Percentiles rank a stretch among this genome's conserved stretches.
Conservation (phyloP, 2,329 filamentous ascomycete genomes). For the Aspergillus puulaauensis region DNA sequence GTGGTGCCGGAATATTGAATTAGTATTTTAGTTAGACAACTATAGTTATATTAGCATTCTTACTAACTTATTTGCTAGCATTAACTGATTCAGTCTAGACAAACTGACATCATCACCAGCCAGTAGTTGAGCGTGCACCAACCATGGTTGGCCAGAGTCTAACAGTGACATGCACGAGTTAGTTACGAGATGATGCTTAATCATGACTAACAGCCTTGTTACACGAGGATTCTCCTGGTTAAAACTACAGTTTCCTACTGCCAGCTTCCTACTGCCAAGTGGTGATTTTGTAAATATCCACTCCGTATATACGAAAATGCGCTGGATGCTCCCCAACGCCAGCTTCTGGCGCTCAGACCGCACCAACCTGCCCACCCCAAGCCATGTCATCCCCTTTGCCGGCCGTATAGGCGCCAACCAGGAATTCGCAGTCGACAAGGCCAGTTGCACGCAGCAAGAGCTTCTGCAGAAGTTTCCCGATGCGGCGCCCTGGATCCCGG, state of each 20-base stretch:
- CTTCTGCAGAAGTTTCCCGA: slow-evolving; percentile 33
- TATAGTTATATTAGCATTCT: too few species aligned
- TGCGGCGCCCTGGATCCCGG: slow-evolving; percentile 35
- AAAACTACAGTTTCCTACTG: too few species aligned
- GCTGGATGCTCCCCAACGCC: neutral
- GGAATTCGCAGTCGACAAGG: slow-evolving; percentile 14
- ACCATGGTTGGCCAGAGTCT: too few species aligned
- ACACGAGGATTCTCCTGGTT: too few species aligned
- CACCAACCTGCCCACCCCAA: neutral
- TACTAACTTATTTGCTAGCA: too few species aligned
- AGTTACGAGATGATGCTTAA: neutral
- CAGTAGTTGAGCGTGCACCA: too few species aligned
- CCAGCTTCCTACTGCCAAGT: too few species aligned
- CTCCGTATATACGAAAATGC: neutral
- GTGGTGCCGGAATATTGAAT: too few species aligned
- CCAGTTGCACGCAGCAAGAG: slow-evolving; percentile 26
- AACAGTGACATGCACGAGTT: neutral
- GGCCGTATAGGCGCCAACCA: slow-evolving; percentile 15
- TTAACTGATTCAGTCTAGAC: too few species aligned
- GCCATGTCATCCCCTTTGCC: slow-evolving; percentile 1
- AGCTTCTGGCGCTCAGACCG: neutral
- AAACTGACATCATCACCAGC: too few species aligned
- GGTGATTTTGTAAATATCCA: too few species aligned
- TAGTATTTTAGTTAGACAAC: too few species aligned
- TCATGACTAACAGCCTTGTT: neutral